Evolutionary conservation across 2,329 filamentous ascomycete genomes (phyloP).

Genomic region (Botrytis porri): DNA sequence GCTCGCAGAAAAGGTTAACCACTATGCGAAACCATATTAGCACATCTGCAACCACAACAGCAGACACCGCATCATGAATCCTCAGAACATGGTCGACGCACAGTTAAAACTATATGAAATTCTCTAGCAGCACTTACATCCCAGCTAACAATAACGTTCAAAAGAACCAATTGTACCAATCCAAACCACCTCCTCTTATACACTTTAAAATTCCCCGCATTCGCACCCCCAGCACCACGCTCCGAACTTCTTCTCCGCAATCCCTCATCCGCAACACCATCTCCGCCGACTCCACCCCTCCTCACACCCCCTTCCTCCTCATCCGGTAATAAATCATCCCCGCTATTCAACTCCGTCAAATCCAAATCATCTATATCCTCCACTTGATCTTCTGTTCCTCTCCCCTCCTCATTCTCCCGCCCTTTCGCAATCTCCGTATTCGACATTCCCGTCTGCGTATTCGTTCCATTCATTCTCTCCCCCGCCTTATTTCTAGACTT

Average conservation of each 20-base stretch:
- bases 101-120: neutral
- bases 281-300: constrained; percentile 7
- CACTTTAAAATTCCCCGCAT: constrained; percentile 45
- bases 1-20: constrained; percentile 88
- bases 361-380: constrained; percentile 27
- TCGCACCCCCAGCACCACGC: neutral
- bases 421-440: constrained; percentile 25
- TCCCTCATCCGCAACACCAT: constrained; percentile 5
- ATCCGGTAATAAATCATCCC: constrained; percentile 34
- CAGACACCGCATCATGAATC: neutral
- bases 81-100: neutral
- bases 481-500: neutral
- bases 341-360: constrained; percentile 33
- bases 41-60: neutral
- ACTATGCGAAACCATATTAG: constrained; percentile 50
- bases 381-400: constrained; percentile 12
- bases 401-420: constrained; percentile 21
- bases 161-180: constrained; percentile 73
- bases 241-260: neutral
- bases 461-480: constrained; percentile 2
- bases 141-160: constrained; percentile 95
- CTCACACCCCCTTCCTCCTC: constrained; percentile 23
- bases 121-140: constrained; percentile 63
- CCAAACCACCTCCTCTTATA: constrained; percentile 93
- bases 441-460: constrained; percentile 19